These are phyloP conservation scores for Nepenthes mirabilis DNA, from an alignment of 148 eudicot species.

Conservation along the genomic window DNA sequence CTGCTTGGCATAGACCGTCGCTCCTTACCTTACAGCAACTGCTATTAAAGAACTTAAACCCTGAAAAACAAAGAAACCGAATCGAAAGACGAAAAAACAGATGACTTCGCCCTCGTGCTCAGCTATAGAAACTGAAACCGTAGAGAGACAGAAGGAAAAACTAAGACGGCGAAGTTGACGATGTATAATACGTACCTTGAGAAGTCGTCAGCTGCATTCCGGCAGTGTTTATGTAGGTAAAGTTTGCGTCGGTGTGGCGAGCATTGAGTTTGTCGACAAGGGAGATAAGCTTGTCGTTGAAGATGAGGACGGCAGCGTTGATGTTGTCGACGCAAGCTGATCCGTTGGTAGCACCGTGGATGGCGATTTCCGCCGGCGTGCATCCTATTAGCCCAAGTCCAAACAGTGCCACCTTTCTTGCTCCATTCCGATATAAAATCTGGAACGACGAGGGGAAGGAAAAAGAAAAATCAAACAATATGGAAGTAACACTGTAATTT, in stretches of 20 bases:
- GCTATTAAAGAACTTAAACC: background rate
- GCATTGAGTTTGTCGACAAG: slow-evolving; percentile 11
- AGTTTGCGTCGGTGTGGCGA: slow-evolving; percentile 2
- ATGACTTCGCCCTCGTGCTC: no score
- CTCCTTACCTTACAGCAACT: background rate
- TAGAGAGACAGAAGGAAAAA: no score
- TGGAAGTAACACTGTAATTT: no score
- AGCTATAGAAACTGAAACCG: no score
- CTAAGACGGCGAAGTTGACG: no score
- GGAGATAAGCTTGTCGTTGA: slow-evolving; percentile 6
- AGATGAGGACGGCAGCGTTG: slow-evolving; percentile 2
- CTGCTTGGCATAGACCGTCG: background rate
- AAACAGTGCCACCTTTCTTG: slow-evolving; percentile 19
- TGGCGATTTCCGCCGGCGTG: slow-evolving; percentile 1
- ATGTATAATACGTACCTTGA: no score
- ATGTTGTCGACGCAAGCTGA: slow-evolving; percentile 6
- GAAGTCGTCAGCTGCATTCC: background rate
- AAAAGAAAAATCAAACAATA: no score
- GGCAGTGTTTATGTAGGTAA: slow-evolving; percentile 9
- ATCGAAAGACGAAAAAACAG: no score
- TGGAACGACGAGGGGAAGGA: background rate
- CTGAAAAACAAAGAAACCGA: background rate
- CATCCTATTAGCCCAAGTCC: slow-evolving; percentile 21
- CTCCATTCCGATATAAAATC: slow-evolving; percentile 15
- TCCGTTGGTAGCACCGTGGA: background rate